These are phyloP conservation scores for Hymenoscyphus scutula DNA, from an alignment of 2,329 filamentous ascomycete species.

Conservation along the genomic window DNA sequence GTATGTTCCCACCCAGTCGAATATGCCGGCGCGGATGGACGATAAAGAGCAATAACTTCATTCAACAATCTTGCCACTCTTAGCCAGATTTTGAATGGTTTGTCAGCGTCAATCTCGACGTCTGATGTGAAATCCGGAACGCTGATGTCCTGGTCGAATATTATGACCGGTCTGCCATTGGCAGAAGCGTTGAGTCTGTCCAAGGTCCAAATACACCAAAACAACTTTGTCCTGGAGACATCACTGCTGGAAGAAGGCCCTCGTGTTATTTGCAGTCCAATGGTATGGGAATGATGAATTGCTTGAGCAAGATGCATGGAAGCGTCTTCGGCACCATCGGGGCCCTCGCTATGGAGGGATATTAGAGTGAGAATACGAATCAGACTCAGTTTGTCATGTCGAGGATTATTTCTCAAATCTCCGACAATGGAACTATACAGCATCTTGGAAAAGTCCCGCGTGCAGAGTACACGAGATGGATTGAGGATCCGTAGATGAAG, in stretches of 20 bases:
- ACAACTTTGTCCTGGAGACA: background rate
- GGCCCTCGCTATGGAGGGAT: conserved; percentile 12
- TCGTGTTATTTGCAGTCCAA: conserved; percentile 7
- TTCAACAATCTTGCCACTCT: conserved; percentile 6
- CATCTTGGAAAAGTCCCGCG: conserved; percentile 3
- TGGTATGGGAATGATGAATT: conserved; percentile 11
- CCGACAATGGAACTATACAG: conserved; percentile 8
- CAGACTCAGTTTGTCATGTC: conserved; percentile 4
- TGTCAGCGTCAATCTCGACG: background rate
- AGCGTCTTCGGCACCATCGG: conserved; percentile 9
- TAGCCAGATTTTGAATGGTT: conserved; percentile 8
- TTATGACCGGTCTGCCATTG: conserved; percentile 11
- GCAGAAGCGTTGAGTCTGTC: conserved; percentile 12
- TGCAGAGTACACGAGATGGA: background rate
- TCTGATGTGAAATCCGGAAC: conserved; percentile 3
- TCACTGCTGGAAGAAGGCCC: background rate
- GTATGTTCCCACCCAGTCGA: conserved; percentile 12
- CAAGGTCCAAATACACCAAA: conserved; percentile 12
- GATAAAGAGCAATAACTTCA: conserved; percentile 10
- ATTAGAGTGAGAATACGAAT: conserved; percentile 8
- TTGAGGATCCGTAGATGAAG: background rate
- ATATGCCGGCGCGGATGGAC: background rate
- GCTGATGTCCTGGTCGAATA: conserved; percentile 8
- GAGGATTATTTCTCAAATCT: background rate
- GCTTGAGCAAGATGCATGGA: conserved; percentile 13